Base-by-base conservation (phyloP, 1,139 yeast genomes). In the Debaryomycetaceae sp. region DNA sequence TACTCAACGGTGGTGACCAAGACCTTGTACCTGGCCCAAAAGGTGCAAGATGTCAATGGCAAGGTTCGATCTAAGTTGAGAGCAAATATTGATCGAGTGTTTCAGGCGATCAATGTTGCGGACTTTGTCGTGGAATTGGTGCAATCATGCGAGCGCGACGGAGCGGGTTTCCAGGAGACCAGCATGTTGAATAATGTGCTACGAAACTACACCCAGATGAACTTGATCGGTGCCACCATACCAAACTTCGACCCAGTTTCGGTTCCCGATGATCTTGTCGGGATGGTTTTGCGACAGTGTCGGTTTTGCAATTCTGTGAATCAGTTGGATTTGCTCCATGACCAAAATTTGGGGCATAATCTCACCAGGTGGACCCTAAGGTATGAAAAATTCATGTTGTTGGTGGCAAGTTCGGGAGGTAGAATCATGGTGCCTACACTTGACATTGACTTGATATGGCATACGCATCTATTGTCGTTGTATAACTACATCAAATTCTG, bases 361-460 rank as follows among this genome's bases (percentile, higher is more conserved):
- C 27, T 58, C 16, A 32, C 32, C 11, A 51, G 52, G 15, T 35
- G 56, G 3, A 34, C 44, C 5, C 33, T 34, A 10, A 44, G 63
- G 27, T 61, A 64, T 32, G 28, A 37, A 4, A 41, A 54, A n/a
- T 62, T 60, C 34, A 25, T 25, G 7, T 21, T 18, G n/a, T 16
- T 25, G 6, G 18, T 11, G 11, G 17, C 16, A 3, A n/a, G 11
- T 12, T 16, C 18, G n/a, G 14, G 23, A 6, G 15, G 11, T 11
- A 22, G 27, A 14, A 32, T 45, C 29, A 11, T 32, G 7, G 24
- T 32, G 17, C 63, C 63, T 2, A 56, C 63, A 0, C 39, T 56
- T 24, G 61, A 56, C 31, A 44, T 56, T 13, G 61, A 56, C 33
- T 39, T 56, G 23, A 44, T 47, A 2, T 56, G 61, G 61, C 61